A percentile compares a stretch with the other conserved stretches of the same genome.
phyloP scores from a whole-genome alignment of 306 rosid genomes.

The Hippophae tibetana region DNA sequence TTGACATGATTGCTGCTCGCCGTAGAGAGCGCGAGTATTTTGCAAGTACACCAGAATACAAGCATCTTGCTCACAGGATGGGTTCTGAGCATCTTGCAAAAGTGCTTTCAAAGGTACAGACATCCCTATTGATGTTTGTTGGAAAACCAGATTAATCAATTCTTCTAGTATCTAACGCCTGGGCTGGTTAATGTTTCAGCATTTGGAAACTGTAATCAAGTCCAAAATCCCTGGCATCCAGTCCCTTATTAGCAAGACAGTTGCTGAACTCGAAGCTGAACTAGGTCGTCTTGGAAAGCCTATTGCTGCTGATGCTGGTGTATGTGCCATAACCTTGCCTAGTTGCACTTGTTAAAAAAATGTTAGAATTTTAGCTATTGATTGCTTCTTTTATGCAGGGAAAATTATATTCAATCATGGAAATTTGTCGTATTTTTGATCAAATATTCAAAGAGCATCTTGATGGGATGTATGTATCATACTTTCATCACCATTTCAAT shows the following conservation, averaged over 20 bases:
- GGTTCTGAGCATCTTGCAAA: slow-evolving; percentile 95
- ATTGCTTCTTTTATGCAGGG: slow-evolving; percentile 49
- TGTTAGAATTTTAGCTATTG: neutral
- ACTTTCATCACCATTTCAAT: slow-evolving; percentile 5
- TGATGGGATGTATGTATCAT: slow-evolving; percentile 78
- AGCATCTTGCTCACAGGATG: slow-evolving; percentile 82
- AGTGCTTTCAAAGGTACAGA: slow-evolving; percentile 77
- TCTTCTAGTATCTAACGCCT: neutral
- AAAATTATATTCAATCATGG: slow-evolving; percentile 82
- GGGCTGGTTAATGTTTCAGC: slow-evolving; percentile 42
- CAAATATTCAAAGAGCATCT: slow-evolving; percentile 88
- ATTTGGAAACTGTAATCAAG: slow-evolving; percentile 93
- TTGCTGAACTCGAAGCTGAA: slow-evolving; percentile 82
- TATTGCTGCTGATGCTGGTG: slow-evolving; percentile 81
- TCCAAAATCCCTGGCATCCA: slow-evolving; percentile 90
- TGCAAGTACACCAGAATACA: slow-evolving; percentile 70
- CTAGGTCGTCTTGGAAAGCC: slow-evolving; percentile 87
- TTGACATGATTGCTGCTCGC: slow-evolving; percentile 96
- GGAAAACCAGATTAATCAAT: neutral
- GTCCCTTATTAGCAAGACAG: slow-evolving; percentile 76
- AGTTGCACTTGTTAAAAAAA: neutral
- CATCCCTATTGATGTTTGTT: slow-evolving; percentile 5
- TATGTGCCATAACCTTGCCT: slow-evolving; percentile 29
- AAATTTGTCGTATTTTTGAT: slow-evolving; percentile 80
- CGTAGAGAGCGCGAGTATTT: slow-evolving; percentile 85